These are phyloP conservation scores for Drechslera avenae DNA, from an alignment of 2,329 filamentous ascomycete genomes.

Conservation along the genomic window DNA sequence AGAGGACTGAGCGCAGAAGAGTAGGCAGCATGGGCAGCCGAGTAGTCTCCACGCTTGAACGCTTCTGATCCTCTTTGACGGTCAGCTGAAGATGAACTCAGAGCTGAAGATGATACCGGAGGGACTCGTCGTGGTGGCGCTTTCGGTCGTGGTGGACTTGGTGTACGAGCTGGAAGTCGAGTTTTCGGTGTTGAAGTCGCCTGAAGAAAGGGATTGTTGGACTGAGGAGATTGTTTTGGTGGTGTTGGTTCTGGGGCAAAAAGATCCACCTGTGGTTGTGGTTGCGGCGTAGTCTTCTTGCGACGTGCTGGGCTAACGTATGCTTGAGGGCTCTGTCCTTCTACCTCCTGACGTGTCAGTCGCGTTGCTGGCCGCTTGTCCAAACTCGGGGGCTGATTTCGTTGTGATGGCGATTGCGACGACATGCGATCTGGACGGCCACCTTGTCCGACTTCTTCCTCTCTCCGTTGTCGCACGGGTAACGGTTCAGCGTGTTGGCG, in stretches of 20 bases:
- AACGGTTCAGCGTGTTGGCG: conserved; percentile 31
- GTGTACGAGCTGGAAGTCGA: conserved; percentile 46
- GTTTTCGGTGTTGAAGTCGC: conserved; percentile 32
- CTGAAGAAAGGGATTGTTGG: conserved; percentile 49
- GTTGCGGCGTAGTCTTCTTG: conserved; percentile 67
- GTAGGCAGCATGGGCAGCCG: conserved; percentile 82
- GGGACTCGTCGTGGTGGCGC: conserved; percentile 67
- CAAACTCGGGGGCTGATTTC: conserved; percentile 38
- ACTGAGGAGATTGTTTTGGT: conserved; percentile 35
- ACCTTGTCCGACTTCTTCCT: conserved; percentile 31
- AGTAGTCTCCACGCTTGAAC: conserved; percentile 94
- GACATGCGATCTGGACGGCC: conserved; percentile 44
- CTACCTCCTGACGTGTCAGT: conserved; percentile 72
- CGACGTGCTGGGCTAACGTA: conserved; percentile 87
- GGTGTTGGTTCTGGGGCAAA: conserved; percentile 52
- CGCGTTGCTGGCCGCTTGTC: conserved; percentile 59
- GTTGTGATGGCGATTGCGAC: conserved; percentile 48
- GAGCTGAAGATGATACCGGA: conserved; percentile 67
- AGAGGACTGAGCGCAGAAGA: conserved; percentile 75
- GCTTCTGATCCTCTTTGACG: conserved; percentile 82
- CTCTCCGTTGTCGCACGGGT: conserved; percentile 31
- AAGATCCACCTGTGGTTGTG: conserved; percentile 61
- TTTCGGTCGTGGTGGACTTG: conserved; percentile 53
- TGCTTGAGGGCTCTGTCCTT: conserved; percentile 79
- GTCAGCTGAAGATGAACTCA: conserved; percentile 77